A percentile compares a stretch with the other conserved stretches of the same genome.
phyloP scores from a whole-genome alignment of 2,329 filamentous ascomycete species.

The Verticillium nonalfalfae region DNA sequence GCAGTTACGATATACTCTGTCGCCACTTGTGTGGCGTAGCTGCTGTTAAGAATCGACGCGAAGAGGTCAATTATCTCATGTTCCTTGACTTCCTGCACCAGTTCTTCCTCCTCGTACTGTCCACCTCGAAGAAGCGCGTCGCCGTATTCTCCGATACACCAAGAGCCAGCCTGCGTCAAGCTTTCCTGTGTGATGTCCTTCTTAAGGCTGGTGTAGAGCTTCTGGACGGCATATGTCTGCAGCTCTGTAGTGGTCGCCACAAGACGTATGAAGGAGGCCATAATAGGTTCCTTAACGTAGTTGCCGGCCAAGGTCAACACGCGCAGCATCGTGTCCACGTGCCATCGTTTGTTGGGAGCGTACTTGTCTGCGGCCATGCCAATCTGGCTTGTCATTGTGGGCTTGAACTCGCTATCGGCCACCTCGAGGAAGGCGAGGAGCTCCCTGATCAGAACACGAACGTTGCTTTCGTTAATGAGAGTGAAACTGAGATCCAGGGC shows the following conservation, averaged over 20 bases:
- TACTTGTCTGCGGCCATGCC: slow-evolving; percentile 94
- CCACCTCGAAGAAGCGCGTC: slow-evolving; percentile 84
- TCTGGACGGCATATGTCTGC: slow-evolving; percentile 94
- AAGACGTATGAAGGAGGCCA: slow-evolving; percentile 92
- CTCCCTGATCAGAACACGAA: slow-evolving; percentile 87
- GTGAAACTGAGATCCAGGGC: slow-evolving; percentile 98
- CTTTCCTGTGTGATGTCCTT: slow-evolving; percentile 98
- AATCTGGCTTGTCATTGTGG: slow-evolving; percentile 96
- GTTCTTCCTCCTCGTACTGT: slow-evolving; percentile 89
- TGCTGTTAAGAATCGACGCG: slow-evolving; percentile 85
- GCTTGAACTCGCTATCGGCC: slow-evolving; percentile 97
- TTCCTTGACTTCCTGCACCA: slow-evolving; percentile 75
- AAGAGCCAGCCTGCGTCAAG: slow-evolving; percentile 84
- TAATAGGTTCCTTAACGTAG: slow-evolving; percentile 95
- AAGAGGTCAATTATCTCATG: slow-evolving; percentile 92
- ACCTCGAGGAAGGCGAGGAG: slow-evolving; percentile 93
- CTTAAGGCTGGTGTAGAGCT: slow-evolving; percentile 83
- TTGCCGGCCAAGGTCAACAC: slow-evolving; percentile 91
- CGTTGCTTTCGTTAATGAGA: slow-evolving; percentile 93
- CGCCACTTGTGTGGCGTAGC: slow-evolving; percentile 83
- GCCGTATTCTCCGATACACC: slow-evolving; percentile 97
- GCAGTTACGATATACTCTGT: slow-evolving; percentile 96
- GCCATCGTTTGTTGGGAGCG: slow-evolving; percentile 96
- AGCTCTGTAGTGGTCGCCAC: slow-evolving; percentile 92
- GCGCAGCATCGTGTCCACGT: slow-evolving; percentile 94